Conservation (phyloP, 2,329 filamentous ascomycete genomes). For the Scedosporium aurantiacum region DNA sequence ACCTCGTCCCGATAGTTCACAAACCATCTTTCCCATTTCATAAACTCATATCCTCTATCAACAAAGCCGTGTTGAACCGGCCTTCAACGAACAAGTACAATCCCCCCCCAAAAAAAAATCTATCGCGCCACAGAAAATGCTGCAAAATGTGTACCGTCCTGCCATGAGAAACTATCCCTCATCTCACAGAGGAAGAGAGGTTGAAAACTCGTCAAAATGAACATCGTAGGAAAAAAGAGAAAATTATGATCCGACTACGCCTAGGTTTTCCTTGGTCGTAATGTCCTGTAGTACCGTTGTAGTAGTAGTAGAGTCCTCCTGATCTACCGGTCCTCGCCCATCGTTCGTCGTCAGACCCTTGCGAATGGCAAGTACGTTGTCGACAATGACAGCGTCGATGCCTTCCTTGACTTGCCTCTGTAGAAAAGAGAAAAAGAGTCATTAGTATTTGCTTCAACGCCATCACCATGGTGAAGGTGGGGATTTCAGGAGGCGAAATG, state of each 20-base stretch:
- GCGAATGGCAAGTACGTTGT: constrained; percentile 84
- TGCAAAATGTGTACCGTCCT: background rate
- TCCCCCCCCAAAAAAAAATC: background rate
- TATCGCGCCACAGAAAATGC: background rate
- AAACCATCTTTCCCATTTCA: background rate
- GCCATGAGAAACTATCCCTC: background rate
- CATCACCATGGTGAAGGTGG: background rate
- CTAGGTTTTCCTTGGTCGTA: background rate
- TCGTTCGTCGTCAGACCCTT: constrained; percentile 62
- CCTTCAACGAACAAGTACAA: too few relatives aligned
- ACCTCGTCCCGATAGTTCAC: background rate
- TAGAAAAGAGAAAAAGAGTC: constrained; percentile 7
- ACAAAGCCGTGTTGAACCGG: background rate
- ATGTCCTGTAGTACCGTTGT: background rate
- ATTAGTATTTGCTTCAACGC: constrained; percentile 7
- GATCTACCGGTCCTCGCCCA: background rate
- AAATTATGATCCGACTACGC: background rate
- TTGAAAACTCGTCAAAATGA: background rate
- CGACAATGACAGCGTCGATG: constrained; percentile 96
- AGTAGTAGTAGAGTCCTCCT: background rate
- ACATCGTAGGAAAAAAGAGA: background rate
- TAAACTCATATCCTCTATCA: background rate
- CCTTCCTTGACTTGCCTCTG: constrained; percentile 86
- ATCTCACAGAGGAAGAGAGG: background rate
- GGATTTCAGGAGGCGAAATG: background rate